These are phyloP conservation scores for Hymenoscyphus salicellus DNA, from an alignment of 2,329 filamentous ascomycete genomes.

Conservation along the genomic window DNA sequence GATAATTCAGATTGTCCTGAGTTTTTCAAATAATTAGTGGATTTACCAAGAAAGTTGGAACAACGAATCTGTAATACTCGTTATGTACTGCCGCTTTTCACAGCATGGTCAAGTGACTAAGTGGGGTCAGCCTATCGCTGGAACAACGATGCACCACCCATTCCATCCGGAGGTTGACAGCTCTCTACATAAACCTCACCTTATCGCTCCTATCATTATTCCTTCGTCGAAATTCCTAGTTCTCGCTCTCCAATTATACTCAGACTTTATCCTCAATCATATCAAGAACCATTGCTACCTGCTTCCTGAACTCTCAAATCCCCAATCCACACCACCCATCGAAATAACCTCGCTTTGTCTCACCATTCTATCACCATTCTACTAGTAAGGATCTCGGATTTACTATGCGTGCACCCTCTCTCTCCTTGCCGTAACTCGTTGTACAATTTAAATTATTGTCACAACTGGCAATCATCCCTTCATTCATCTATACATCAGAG, in stretches of 20 bases:
- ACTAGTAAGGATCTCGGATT: too few relatives aligned
- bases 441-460: too few relatives aligned
- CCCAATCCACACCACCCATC: not conserved
- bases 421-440: too few relatives aligned
- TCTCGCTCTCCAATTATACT: not conserved
- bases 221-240: not conserved
- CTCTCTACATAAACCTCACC: conserved; percentile 26
- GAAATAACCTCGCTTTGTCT: not conserved
- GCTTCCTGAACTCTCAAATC: not conserved
- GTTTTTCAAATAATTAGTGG: too few relatives aligned
- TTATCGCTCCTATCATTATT: conserved; percentile 19
- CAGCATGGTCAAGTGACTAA: conserved; percentile 17
- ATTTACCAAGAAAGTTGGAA: too few relatives aligned
- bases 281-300: not conserved
- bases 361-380: not conserved
- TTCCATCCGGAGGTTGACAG: conserved; percentile 6
- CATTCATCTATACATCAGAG: too few relatives aligned
- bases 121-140: conserved; percentile 23
- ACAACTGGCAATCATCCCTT: too few relatives aligned
- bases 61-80: too few relatives aligned
- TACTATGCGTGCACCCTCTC: too few relatives aligned
- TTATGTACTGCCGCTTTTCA: too few relatives aligned
- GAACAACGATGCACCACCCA: conserved; percentile 13
- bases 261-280: conserved; percentile 5
- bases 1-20: too few relatives aligned